Conservation (phyloP, 352 stramenopile genomes). For the Globisporangium sylvaticum region DNA sequence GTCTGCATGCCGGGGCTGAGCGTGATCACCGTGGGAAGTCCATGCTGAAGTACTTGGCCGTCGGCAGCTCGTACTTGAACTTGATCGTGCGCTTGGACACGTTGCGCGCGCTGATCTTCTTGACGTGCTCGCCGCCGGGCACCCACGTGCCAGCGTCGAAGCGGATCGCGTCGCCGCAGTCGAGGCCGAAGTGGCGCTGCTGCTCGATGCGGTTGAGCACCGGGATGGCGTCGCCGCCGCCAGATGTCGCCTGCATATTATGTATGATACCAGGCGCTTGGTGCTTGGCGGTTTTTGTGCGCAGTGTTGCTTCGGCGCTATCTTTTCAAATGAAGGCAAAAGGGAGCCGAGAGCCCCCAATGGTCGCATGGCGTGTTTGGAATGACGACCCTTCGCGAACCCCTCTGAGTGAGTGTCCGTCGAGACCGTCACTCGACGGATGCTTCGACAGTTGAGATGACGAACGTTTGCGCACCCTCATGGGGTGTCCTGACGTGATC, state of each 20-base stretch:
- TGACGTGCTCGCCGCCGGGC: constrained; percentile 89
- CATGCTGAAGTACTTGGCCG: constrained; percentile 93
- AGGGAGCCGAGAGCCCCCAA: too few species aligned
- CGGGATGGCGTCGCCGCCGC: constrained; percentile 17
- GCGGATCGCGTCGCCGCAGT: constrained; percentile 83
- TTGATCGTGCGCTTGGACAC: constrained; percentile 82
- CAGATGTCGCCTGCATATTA: neutral
- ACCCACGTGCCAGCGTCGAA: constrained; percentile 88
- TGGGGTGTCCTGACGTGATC: too few species aligned
- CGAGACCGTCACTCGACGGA: too few species aligned
- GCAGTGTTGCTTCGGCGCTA: too few species aligned
- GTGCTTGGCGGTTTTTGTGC: too few species aligned
- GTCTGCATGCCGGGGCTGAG: constrained; percentile 87
- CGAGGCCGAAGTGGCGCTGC: constrained; percentile 65
- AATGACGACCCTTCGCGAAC: too few species aligned
- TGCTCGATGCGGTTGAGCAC: constrained; percentile 74
- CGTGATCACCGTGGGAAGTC: constrained; percentile 86
- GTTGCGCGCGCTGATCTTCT: constrained; percentile 90
- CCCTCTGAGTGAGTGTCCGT: too few species aligned
- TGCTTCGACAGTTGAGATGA: too few species aligned
- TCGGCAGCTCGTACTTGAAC: constrained; percentile 92
- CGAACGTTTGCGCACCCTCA: too few species aligned
- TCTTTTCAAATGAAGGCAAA: too few species aligned
- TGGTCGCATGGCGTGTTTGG: too few species aligned
- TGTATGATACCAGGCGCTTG: neutral